Percentiles rank a stretch among this genome's conserved stretches.
Evolutionary conservation across 441 rosid species (phyloP).

Genomic region (Adansonia madagascariensis): DNA sequence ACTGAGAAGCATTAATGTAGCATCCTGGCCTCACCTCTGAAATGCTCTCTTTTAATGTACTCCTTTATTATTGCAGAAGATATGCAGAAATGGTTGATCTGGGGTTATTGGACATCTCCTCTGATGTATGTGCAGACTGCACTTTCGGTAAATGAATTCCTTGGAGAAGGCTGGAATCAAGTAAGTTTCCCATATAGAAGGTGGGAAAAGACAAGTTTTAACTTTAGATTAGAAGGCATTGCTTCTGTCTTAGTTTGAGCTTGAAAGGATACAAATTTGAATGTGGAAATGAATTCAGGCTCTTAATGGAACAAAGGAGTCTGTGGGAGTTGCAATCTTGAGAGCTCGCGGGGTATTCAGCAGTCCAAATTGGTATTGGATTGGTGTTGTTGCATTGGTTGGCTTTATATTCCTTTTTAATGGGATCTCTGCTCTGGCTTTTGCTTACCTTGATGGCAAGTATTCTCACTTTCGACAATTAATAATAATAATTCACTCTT

Average conservation of each 20-base stretch:
- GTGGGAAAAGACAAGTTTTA: background rate
- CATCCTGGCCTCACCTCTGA: no score
- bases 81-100: conserved; percentile 64
- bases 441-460: conserved; percentile 50
- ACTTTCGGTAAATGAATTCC: conserved; percentile 62
- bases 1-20: background rate
- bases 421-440: conserved; percentile 37
- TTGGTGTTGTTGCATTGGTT: conserved; percentile 46
- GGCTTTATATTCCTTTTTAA: conserved; percentile 40
- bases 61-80: conserved; percentile 38
- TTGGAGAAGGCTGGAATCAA: conserved; percentile 58
- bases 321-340: conserved; percentile 66
- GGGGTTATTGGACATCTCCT: conserved; percentile 78
- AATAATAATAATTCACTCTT: background rate
- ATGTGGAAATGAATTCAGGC: conserved; percentile 17
- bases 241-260: background rate
- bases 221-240: background rate
- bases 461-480: background rate
- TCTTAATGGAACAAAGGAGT: conserved; percentile 42
- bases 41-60: background rate
- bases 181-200: conserved; percentile 35
- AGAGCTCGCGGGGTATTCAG: conserved; percentile 64
- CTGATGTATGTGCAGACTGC: conserved; percentile 72
- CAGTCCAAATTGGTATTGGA: conserved; percentile 55
- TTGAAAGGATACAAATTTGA: conserved; percentile 4